Evolutionary conservation across 108 stramenopile genomes (phyloP).

Genomic region (Cylindrotheca fusiformis): DNA sequence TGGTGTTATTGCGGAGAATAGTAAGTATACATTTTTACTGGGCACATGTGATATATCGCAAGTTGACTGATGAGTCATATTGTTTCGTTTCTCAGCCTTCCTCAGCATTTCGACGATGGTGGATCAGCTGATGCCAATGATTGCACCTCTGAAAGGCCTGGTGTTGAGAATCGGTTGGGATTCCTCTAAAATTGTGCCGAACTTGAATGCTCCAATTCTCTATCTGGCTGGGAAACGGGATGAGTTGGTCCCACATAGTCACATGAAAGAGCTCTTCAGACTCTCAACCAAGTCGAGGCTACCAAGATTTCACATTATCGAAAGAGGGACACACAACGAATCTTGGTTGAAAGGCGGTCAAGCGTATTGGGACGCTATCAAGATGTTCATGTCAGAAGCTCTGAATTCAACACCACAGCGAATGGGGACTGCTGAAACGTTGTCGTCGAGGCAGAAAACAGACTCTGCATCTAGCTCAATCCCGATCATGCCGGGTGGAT

Average conservation of each 20-base stretch:
- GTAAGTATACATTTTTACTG: not conserved
- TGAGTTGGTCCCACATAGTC: constrained; percentile 90
- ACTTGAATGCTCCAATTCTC: constrained; percentile 63
- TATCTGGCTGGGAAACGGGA: constrained; percentile 87
- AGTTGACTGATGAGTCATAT: too few species aligned
- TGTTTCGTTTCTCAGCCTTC: constrained; percentile 76
- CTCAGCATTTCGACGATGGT: constrained; percentile 90
- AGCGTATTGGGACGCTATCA: constrained; percentile 65
- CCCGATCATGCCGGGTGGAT: constrained; percentile 39
- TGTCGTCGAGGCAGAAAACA: not conserved
- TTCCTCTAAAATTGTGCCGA: constrained; percentile 50
- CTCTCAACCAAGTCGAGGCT: constrained; percentile 19
- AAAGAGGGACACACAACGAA: constrained; percentile 93
- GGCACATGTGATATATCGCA: too few species aligned
- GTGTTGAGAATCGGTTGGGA: constrained; percentile 88
- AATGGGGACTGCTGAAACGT: not conserved
- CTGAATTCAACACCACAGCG: constrained; percentile 13
- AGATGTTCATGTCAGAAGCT: constrained; percentile 35
- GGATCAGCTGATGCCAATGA: constrained; percentile 86
- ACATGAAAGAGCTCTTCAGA: constrained; percentile 79
- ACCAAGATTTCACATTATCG: constrained; percentile 57
- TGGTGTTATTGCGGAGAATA: constrained; percentile 95
- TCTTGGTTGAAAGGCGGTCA: constrained; percentile 86
- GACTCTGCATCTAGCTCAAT: constrained; percentile 18
- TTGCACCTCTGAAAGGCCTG: constrained; percentile 80